Evolutionary conservation across 768 basidiomycete genomes (phyloP), one percentile per base, ranked within the genome.

Genomic region (Boletus vermiculosoides): DNA sequence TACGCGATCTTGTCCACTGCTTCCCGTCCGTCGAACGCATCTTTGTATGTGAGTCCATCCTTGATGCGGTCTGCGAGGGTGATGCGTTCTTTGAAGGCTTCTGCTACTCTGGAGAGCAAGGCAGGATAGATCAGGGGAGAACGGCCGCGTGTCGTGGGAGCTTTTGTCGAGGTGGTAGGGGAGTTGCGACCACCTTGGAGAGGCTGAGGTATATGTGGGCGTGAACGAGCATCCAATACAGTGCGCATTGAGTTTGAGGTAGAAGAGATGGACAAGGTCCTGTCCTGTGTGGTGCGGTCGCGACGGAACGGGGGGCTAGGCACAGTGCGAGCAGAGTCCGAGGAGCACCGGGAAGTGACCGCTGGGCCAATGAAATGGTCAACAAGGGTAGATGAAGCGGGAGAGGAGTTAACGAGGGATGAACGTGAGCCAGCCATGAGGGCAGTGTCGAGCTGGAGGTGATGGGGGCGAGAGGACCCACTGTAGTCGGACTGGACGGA

Each of bases 1-100:
- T 97, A 94, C 15, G 94, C 89, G 62, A 99, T 92, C 75, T 94
- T 92, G 73, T 95, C 93, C 39, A 99, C 96, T 1, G 97, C 97
- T 66, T 96, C 94, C 25, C 95, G 87, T 5, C 97, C 97, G 69
- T 98, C 95, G 65, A 99, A 99, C 2, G 94, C 86, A 65, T 95
- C 93, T 67, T 91, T 93, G 77, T 98, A 99, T 6, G 92, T 92
- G 62, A 99, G 82, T 2, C 94, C 95, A 68, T 99, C 95, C 73
- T 99, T 99, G 72, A 89, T 74, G 51, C 89, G 82, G 74, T 98
- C 95, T 11, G 83, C 68, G 45, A 93, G 76, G 13, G 77, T 65
- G 65, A 98, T 85, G 45, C 93, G 87, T 57, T 89, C 83, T 49
- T 87, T 87, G 77, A 99, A 97, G 4, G 92, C 93, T 60, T 93